Evolutionary conservation across 352 stramenopile genomes (phyloP).

Genomic region (Pythium aquatile): DNA sequence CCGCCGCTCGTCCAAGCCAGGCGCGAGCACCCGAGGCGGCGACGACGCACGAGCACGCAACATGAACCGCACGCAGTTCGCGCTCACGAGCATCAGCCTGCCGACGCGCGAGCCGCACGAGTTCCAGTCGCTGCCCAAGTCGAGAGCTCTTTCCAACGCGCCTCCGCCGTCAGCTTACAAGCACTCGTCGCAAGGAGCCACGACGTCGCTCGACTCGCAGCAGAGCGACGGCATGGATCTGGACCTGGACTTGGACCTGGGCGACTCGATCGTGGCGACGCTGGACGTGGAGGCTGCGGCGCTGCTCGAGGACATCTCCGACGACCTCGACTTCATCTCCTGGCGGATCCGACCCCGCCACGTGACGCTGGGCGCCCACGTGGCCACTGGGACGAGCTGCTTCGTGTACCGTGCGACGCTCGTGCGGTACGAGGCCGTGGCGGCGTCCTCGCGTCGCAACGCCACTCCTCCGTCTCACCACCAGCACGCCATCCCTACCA

Average conservation of each 20-base stretch:
- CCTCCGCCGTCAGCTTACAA: neutral
- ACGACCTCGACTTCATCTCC: slow-evolving; percentile 11
- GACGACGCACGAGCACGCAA: neutral
- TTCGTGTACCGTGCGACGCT: slow-evolving; percentile 5
- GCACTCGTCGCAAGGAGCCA: neutral
- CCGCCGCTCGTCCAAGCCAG: neutral
- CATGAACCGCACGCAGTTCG: slow-evolving; percentile 6
- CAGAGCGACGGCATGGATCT: neutral
- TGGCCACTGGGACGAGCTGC: slow-evolving; percentile 8
- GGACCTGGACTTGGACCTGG: neutral
- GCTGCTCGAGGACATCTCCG: slow-evolving; percentile 14
- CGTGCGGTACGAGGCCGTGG: neutral
- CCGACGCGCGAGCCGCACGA: slow-evolving; percentile 3
- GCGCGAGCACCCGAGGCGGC: neutral
- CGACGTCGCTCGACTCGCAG: slow-evolving; percentile 1
- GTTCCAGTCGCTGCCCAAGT: slow-evolving; percentile 1
- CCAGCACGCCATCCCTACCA: neutral
- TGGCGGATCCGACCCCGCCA: slow-evolving; percentile 8
- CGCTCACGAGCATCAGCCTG: slow-evolving; percentile 9
- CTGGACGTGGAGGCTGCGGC: slow-evolving; percentile 4
- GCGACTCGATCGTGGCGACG: slow-evolving; percentile 7
- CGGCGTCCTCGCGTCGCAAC: neutral
- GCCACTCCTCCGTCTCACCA: neutral
- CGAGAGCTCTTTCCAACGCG: neutral
- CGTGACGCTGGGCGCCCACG: neutral